These are phyloP conservation scores for Dryadomyces quercivorus DNA, from an alignment of 2,329 filamentous ascomycete genomes.

Conservation along the genomic window DNA sequence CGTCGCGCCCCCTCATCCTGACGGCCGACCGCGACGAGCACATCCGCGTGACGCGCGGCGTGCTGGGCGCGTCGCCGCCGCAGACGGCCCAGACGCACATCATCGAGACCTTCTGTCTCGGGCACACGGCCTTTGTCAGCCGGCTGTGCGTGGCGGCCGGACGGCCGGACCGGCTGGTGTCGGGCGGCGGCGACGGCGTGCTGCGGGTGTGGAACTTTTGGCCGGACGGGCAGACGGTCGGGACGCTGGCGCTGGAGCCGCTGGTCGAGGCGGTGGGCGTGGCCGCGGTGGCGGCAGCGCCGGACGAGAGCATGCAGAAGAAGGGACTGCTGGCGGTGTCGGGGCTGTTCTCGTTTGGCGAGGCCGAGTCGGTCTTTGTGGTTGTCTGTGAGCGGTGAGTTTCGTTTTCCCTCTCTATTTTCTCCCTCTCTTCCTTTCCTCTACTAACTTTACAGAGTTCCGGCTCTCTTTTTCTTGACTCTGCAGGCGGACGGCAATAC, in stretches of 20 bases:
- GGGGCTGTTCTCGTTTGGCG: slow-evolving; percentile 23
- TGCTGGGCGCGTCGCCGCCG: slow-evolving; percentile 29
- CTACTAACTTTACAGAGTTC: slow-evolving; percentile 25
- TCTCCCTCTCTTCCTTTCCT: neutral
- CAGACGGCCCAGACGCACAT: slow-evolving; percentile 62
- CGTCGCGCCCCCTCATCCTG: slow-evolving; percentile 33
- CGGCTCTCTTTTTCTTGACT: slow-evolving; percentile 55
- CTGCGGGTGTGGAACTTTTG: slow-evolving; percentile 71
- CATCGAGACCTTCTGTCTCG: slow-evolving; percentile 81
- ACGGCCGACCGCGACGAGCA: slow-evolving; percentile 54
- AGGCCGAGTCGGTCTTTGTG: slow-evolving; percentile 20
- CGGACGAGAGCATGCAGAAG: neutral
- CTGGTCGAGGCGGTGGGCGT: slow-evolving; percentile 27
- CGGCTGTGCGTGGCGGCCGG: slow-evolving; percentile 53
- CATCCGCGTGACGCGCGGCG: slow-evolving; percentile 73
- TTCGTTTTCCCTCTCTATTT: slow-evolving; percentile 3
- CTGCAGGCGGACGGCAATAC: slow-evolving; percentile 32
- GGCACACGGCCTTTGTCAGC: slow-evolving; percentile 76
- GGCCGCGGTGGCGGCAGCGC: neutral
- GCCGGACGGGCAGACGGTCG: slow-evolving; percentile 41
- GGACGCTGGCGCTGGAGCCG: slow-evolving; percentile 42
- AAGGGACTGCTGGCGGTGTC: slow-evolving; percentile 32
- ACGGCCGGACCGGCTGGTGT: slow-evolving; percentile 55
- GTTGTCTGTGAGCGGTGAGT: slow-evolving; percentile 34
- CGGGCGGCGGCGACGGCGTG: slow-evolving; percentile 73